These are phyloP conservation scores for Talaromyces rugulosus DNA, from an alignment of 2,329 filamentous ascomycete genomes.

Conservation along the genomic window DNA sequence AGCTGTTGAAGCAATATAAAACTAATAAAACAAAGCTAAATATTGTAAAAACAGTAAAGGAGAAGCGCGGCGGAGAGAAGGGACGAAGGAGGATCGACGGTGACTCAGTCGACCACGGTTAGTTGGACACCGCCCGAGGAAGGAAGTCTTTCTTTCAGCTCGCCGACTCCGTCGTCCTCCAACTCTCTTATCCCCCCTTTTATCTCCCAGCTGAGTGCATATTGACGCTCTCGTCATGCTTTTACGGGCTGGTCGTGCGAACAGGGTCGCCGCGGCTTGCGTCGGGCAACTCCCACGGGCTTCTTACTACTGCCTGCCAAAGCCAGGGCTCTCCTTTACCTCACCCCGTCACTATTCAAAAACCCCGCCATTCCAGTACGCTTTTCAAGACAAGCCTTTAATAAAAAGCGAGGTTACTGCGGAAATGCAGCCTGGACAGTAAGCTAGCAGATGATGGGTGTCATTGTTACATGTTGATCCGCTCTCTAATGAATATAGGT, in stretches of 20 bases:
- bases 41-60: background rate
- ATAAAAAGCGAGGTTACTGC: background rate
- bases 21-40: too few relatives aligned
- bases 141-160: background rate
- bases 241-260: background rate
- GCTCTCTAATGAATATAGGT: background rate
- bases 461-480: background rate
- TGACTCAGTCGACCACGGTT: background rate
- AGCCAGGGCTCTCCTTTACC: background rate
- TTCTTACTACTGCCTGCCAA: background rate
- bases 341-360: background rate
- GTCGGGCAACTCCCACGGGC: background rate
- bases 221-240: background rate
- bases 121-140: background rate
- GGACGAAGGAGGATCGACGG: background rate
- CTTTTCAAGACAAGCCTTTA: background rate
- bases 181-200: background rate
- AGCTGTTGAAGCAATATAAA: background rate
- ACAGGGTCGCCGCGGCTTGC: background rate
- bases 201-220: background rate
- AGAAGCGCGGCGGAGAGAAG: background rate
- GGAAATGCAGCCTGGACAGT: background rate
- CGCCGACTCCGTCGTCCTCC: background rate
- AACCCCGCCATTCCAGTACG: background rate
- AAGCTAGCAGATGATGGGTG: background rate